Evolutionary conservation across 2,329 filamentous ascomycete genomes (phyloP).

Genomic region (Didymella keratinophila): DNA sequence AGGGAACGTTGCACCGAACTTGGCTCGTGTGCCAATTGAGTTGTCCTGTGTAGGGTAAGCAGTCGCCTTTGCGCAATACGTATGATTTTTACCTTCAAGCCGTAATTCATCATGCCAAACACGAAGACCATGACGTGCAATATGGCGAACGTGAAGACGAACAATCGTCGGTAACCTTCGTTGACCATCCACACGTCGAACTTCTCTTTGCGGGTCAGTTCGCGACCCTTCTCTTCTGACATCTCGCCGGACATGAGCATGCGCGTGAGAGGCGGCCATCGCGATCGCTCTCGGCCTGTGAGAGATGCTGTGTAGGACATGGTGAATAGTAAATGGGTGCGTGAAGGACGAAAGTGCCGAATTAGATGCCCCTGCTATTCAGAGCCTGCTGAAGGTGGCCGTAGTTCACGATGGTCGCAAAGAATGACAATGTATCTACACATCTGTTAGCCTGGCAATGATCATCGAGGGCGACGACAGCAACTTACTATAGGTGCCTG

Average conservation of each 20-base stretch:
- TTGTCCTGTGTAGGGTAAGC: constrained; percentile 60
- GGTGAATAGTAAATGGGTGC: constrained; percentile 22
- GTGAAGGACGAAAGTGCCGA: constrained; percentile 23
- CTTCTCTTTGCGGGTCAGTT: constrained; percentile 72
- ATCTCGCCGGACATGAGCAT: constrained; percentile 86
- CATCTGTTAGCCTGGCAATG: constrained; percentile 27
- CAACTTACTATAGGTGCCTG: constrained; percentile 50
- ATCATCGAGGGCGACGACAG: constrained; percentile 17
- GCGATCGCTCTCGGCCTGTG: constrained; percentile 68
- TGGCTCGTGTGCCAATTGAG: constrained; percentile 69
- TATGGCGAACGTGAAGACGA: constrained; percentile 77
- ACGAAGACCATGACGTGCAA: constrained; percentile 79
- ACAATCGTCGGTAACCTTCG: constrained; percentile 83
- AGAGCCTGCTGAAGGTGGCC: constrained; percentile 52
- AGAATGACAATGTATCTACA: constrained; percentile 45
- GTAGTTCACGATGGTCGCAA: constrained; percentile 36
- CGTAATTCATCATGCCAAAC: constrained; percentile 82
- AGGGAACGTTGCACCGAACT: constrained; percentile 77
- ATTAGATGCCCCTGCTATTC: constrained; percentile 44
- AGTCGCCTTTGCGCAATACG: neutral
- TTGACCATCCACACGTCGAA: constrained; percentile 91
- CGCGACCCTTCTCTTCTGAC: constrained; percentile 74
- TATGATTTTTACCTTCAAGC: constrained; percentile 65
- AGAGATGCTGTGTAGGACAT: constrained; percentile 47
- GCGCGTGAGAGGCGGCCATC: constrained; percentile 83